Conservation (phyloP, 2,329 filamentous ascomycete species). For the Sarocladium strictum region DNA sequence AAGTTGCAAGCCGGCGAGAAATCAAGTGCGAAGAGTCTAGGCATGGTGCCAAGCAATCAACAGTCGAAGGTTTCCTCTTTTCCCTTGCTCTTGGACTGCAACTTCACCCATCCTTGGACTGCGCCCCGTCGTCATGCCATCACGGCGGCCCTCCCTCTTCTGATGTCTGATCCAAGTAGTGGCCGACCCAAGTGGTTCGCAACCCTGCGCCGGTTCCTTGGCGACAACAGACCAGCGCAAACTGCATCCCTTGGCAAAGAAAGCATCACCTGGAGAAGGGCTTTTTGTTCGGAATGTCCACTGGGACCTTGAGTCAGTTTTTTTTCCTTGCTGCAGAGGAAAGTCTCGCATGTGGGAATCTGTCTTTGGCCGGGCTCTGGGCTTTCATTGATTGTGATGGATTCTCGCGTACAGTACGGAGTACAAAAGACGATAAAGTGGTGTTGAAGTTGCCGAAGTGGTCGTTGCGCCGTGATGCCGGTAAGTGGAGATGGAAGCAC, state of each 20-base stretch:
- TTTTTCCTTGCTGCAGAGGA: neutral
- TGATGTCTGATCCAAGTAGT: neutral
- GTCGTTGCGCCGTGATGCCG: too few relatives aligned
- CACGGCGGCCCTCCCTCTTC: neutral
- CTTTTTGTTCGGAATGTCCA: neutral
- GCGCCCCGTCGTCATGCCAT: constrained; percentile 4
- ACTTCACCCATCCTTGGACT: neutral
- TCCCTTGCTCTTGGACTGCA: too few relatives aligned
- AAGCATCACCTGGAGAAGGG: neutral
- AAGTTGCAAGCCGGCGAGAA: too few relatives aligned
- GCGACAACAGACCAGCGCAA: constrained; percentile 3
- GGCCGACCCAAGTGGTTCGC: constrained; percentile 6
- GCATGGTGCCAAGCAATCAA: neutral
- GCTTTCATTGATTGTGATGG: neutral
- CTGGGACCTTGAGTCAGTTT: neutral
- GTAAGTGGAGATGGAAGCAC: too few relatives aligned
- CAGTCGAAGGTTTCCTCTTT: neutral
- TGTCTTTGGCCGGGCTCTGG: neutral
- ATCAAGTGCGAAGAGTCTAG: neutral
- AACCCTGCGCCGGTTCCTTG: constrained; percentile 7
- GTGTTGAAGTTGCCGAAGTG: too few relatives aligned
- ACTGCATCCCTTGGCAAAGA: constrained; percentile 1
- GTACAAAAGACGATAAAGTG: too few relatives aligned
- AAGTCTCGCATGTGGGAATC: neutral
- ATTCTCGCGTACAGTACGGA: too few relatives aligned